A percentile compares a stretch with the other conserved stretches of the same genome.
Evolutionary conservation across 768 basidiomycete genomes (phyloP).

Genomic region (Podaxis pistillaris): DNA sequence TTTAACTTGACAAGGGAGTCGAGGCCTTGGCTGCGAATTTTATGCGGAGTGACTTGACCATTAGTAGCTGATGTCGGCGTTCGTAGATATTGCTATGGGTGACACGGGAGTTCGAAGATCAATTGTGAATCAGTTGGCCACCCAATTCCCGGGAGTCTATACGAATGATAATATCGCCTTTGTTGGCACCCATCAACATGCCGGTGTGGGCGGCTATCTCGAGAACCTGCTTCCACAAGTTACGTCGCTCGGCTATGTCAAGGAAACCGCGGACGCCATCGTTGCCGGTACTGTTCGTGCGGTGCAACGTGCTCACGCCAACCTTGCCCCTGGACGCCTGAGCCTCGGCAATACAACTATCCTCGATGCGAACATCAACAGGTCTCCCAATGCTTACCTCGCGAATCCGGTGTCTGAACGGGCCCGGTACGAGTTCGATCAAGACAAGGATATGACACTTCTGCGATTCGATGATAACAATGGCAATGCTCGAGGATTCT

Average conservation of each 20-base stretch:
- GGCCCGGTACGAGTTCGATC: slow-evolving; percentile 63
- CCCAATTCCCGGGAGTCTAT: slow-evolving; percentile 62
- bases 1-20: neutral
- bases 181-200: slow-evolving; percentile 73
- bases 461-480: slow-evolving; percentile 59
- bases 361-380: slow-evolving; percentile 66
- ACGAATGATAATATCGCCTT: slow-evolving; percentile 72
- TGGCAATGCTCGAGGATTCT: slow-evolving; percentile 61
- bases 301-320: slow-evolving; percentile 64
- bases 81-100: slow-evolving; percentile 75
- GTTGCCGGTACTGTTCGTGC: slow-evolving; percentile 67
- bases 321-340: slow-evolving; percentile 56
- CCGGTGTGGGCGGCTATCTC: slow-evolving; percentile 77
- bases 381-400: slow-evolving; percentile 73
- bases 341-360: slow-evolving; percentile 70
- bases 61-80: neutral
- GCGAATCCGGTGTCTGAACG: slow-evolving; percentile 74
- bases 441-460: slow-evolving; percentile 73
- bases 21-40: neutral
- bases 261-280: slow-evolving; percentile 70
- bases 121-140: slow-evolving; percentile 56
- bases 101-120: slow-evolving; percentile 73
- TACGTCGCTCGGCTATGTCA: slow-evolving; percentile 72
- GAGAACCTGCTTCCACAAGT: slow-evolving; percentile 79
- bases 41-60: neutral